phyloP scores from a whole-genome alignment of 345 rosid genomes.

The Cardamine resedifolia region DNA sequence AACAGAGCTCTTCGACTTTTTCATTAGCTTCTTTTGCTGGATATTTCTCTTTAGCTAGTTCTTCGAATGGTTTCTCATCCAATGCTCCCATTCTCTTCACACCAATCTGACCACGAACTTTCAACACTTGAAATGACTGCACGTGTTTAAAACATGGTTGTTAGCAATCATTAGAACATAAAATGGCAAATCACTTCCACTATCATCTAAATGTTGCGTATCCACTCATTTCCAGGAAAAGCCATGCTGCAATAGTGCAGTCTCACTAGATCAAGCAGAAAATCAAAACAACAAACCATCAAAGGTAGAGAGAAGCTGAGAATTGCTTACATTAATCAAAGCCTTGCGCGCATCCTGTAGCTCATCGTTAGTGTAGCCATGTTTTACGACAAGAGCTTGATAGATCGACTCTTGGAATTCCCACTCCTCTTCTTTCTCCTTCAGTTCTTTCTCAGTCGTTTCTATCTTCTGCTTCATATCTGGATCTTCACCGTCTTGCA shows the following conservation, averaged over 20 bases:
- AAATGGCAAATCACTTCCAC: conserved; percentile 11
- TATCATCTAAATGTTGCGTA: not conserved
- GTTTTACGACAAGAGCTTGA: conserved; percentile 38
- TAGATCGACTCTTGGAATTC: conserved; percentile 43
- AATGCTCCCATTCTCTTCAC: conserved; percentile 40
- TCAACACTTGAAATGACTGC: conserved; percentile 33
- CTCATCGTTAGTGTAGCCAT: conserved; percentile 35
- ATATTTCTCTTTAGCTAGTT: conserved; percentile 34
- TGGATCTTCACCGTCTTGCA: conserved; percentile 55
- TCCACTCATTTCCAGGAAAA: not conserved
- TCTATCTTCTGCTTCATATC: conserved; percentile 46
- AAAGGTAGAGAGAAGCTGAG: conserved; percentile 11
- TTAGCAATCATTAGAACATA: conserved; percentile 4
- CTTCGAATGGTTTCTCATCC: conserved; percentile 28
- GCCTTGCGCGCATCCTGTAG: conserved; percentile 44
- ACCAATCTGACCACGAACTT: conserved; percentile 1
- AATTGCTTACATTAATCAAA: conserved; percentile 29
- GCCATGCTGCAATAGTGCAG: not conserved
- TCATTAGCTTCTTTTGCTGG: conserved; percentile 13
- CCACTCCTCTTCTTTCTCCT: conserved; percentile 57
- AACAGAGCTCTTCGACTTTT: conserved; percentile 21
- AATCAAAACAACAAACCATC: not conserved
- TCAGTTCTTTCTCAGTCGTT: conserved; percentile 40
- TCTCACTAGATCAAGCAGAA: conserved; percentile 9
- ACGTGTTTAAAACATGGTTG: conserved; percentile 3